A percentile compares a stretch with the other conserved stretches of the same genome.
Evolutionary conservation across 2,329 filamentous ascomycete species (phyloP).

Genomic region (Ophiostoma sp.): DNA sequence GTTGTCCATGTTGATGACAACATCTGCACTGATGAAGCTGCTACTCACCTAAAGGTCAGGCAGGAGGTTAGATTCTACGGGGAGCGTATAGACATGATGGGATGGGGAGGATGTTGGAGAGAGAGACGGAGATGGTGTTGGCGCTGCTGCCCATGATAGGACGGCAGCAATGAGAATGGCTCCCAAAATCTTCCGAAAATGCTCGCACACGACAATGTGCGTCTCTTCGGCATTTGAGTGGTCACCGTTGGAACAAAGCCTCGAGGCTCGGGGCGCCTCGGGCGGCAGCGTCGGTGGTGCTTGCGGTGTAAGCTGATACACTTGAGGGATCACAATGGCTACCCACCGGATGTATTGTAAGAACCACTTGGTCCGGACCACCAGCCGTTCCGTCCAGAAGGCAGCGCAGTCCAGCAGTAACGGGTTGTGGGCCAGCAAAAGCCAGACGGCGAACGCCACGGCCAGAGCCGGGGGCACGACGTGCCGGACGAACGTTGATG

Average conservation of each 20-base stretch:
- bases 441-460: not conserved
- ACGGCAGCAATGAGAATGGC: not conserved
- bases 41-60: not conserved
- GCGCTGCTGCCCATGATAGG: not conserved
- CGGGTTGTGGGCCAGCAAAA: not conserved
- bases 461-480: not conserved
- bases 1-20: not conserved
- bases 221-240: conserved; percentile 21
- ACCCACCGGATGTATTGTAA: not conserved
- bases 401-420: not conserved
- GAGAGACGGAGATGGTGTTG: not conserved
- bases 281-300: not conserved
- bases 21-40: not conserved
- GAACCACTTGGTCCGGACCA: not conserved
- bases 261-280: not conserved
- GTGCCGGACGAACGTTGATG: not conserved
- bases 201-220: conserved; percentile 17
- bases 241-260: conserved; percentile 23
- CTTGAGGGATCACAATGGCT: not conserved
- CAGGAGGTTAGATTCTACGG: not conserved
- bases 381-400: not conserved
- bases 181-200: not conserved
- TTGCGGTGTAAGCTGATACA: not conserved
- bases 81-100: not conserved
- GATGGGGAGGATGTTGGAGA: not conserved